Evolutionary conservation across 1,139 yeast genomes (phyloP), one percentile per base, ranked within the genome.

Genomic region (Yamadazyma aaseri): DNA sequence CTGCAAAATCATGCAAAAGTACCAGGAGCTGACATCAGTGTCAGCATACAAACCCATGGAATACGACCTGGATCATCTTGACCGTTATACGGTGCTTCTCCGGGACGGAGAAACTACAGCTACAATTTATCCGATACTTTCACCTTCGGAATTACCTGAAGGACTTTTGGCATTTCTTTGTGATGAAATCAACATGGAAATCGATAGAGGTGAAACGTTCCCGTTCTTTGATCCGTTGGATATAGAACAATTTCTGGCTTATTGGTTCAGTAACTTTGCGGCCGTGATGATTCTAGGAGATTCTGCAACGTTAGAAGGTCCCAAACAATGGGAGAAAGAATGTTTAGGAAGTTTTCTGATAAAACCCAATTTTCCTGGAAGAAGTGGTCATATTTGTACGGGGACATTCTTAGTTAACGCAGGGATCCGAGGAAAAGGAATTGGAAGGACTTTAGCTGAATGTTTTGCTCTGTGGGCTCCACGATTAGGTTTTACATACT

Each of bases 391-490:
- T 56, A 82, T 92, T n/a, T 89, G 96, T 49, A 86, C 95, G 0
- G 95, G 87, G 2, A 84, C 83, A 20, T 86, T 92, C 46, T 63
- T 92, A 34, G 97, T 92, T 2, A 87, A 89, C 57, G 94, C 95
- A 2, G 95, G 95, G 42, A 86, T 86, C 44, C 64, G 98, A 47
- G 92, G 94, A n/a, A 84, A 83, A 53, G 96, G 97, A 3, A 85
- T 92, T 28, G 98, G 98, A 4, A 68, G 81, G 39, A 84, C 94
- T 0, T 58, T 92, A 43, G 81, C 87, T 8, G 95, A 86, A 48
- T 82, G 95, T 45, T 87, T 79, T 49, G 56, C 89, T 17, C 87
- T 83, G 43, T 92, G 97, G 97, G 89, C 97, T 1, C 95, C 94
- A 4, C 67, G 79, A 41, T 65, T 90, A 28, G 97, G 97, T 1